phyloP scores from a whole-genome alignment of 2,329 filamentous ascomycete genomes.

The Hypoxylon sp. region DNA sequence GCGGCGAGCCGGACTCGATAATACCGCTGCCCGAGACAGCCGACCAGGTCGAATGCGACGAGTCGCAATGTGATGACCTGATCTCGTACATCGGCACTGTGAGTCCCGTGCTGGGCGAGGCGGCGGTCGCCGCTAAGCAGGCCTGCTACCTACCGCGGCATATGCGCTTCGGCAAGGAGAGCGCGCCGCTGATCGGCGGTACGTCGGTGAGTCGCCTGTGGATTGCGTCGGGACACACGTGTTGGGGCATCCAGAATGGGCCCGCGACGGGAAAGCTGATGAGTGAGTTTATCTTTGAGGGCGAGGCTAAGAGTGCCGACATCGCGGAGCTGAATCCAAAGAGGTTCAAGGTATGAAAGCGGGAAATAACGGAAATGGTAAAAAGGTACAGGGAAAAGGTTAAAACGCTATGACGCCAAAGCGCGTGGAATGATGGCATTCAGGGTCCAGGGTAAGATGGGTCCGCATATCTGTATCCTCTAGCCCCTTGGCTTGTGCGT shows the following conservation, averaged over 20 bases:
- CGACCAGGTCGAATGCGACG: constrained; percentile 82
- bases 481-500: constrained; percentile 36
- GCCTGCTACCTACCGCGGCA: constrained; percentile 95
- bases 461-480: constrained; percentile 19
- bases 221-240: constrained; percentile 92
- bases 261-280: constrained; percentile 88
- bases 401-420: constrained; percentile 35
- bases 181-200: constrained; percentile 81
- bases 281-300: constrained; percentile 84
- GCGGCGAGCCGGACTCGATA: constrained; percentile 84
- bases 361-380: not conserved
- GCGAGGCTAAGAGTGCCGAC: constrained; percentile 76
- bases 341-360: constrained; percentile 67
- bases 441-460: constrained; percentile 6
- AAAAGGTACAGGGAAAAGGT: not conserved
- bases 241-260: constrained; percentile 98
- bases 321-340: constrained; percentile 77
- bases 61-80: constrained; percentile 85
- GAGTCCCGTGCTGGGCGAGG: constrained; percentile 74
- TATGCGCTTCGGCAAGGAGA: constrained; percentile 70
- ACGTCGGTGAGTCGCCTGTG: constrained; percentile 81
- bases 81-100: constrained; percentile 81
- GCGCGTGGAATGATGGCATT: constrained; percentile 31
- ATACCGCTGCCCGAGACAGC: constrained; percentile 82
- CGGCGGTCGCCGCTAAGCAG: constrained; percentile 81